Base-by-base conservation (phyloP, 2,329 filamentous ascomycete genomes). In the Cadophora malorum region DNA sequence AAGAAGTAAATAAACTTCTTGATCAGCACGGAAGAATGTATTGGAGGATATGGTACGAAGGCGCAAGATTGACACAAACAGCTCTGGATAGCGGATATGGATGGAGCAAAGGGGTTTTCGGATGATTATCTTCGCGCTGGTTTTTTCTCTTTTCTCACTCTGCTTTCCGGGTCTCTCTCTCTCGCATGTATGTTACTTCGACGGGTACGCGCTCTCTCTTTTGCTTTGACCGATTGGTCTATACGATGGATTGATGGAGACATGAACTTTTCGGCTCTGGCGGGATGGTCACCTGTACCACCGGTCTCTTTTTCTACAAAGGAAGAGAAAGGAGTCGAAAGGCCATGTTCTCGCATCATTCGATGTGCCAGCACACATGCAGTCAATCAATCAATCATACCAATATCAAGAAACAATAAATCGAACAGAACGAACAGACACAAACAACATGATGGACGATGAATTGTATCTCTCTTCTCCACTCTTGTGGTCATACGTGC, bases 61-160 rank as follows among this genome's bases (percentile, higher is more conserved):
- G 73, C 74, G 73, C 69, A 75, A 76, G 72, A 76, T 76, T 76
- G 75, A 74, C 73, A 75, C 64, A 69, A 50, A 59, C 68, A 73
- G 59, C 67, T 73, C 72, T 71, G 74, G 72, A 74, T 75, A 74
- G 68, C 69, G 68, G 63, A 66, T 71, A 70, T 63, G 64, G 66
- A 61, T 55, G 73, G 74, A 70, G 72, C 73, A 64, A 65, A 58
- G 52, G 74, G 71, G 69, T 61, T 72, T 67, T 71, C 33, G 52
- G 66, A 56, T 56, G 69, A 65, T 56, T 19, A 65, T 67, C 65
- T 55, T 62, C 56, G 21, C 56, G 56, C 65, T 70, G 62, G 50
- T 67, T 64, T 66, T 63, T 65, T 67, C 61, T 68, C 21, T 3
- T 35, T 67, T 56, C 65, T 59, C 65, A 67, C 63, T 67, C 49